phyloP scores from a whole-genome alignment of 2,329 filamentous ascomycete genomes.

The Alternaria alternata region DNA sequence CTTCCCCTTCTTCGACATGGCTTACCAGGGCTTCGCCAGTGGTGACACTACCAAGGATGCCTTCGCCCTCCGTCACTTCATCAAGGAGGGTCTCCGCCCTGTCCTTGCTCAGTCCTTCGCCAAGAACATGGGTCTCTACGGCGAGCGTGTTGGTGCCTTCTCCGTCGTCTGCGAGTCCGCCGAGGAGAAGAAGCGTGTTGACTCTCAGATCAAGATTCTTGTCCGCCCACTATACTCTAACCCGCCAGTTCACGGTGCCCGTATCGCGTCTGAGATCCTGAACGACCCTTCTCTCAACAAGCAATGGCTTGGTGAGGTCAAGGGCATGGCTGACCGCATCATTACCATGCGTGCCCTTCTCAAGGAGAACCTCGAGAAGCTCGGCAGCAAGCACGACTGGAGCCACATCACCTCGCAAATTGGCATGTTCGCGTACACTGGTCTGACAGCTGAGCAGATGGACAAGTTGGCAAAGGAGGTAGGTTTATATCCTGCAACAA shows the following conservation, averaged over 20 bases:
- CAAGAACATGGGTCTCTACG: constrained; percentile 99
- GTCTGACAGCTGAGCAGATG: constrained; percentile 90
- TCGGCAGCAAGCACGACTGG: constrained; percentile 98
- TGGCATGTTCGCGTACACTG: constrained; percentile 99
- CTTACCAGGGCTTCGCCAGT: constrained; percentile 97
- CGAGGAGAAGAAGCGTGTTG: constrained; percentile 93
- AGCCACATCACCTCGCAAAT: constrained; percentile 96
- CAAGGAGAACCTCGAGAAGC: constrained; percentile 92
- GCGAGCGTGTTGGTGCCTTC: constrained; percentile 97
- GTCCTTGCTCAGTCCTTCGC: constrained; percentile 93
- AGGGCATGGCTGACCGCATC: constrained; percentile 99
- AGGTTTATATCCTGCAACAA: constrained; percentile 33
- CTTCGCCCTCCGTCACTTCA: constrained; percentile 91
- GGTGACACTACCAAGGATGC: constrained; percentile 92
- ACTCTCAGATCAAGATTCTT: constrained; percentile 98
- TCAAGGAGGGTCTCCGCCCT: constrained; percentile 88
- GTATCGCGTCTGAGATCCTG: constrained; percentile 90
- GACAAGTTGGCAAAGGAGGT: constrained; percentile 86
- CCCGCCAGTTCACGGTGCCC: constrained; percentile 94
- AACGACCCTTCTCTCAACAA: constrained; percentile 84
- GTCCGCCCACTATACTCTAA: constrained; percentile 98
- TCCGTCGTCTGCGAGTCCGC: constrained; percentile 84
- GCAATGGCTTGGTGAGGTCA: constrained; percentile 96
- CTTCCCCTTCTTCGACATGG: constrained; percentile 99
- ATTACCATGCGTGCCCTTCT: constrained; percentile 96